Conservation (phyloP, 2,329 filamentous ascomycete genomes). For the Fusarium haematococcum region DNA sequence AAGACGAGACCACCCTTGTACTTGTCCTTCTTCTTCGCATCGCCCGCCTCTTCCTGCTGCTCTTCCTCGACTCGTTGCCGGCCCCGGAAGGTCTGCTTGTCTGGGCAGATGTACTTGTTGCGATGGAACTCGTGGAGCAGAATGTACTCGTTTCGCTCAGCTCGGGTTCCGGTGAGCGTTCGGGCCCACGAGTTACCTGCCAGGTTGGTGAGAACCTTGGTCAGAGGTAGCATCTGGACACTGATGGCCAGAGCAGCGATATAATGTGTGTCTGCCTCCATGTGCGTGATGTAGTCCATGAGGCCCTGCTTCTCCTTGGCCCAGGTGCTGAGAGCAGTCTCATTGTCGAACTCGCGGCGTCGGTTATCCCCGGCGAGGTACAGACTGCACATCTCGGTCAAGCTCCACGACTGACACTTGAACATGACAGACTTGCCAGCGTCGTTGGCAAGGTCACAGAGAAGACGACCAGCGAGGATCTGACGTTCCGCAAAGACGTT, state of each 20-base stretch:
- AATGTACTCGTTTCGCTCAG: slow-evolving; percentile 99
- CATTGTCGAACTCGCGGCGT: slow-evolving; percentile 89
- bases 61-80: slow-evolving; percentile 81
- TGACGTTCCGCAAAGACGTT: slow-evolving; percentile 95
- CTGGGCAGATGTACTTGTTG: slow-evolving; percentile 98
- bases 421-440: slow-evolving; percentile 97
- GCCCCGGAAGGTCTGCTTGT: slow-evolving; percentile 87
- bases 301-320: slow-evolving; percentile 81
- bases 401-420: slow-evolving; percentile 97
- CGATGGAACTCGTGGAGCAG: slow-evolving; percentile 94
- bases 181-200: slow-evolving; percentile 98
- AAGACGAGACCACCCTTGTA: slow-evolving; percentile 99
- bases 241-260: slow-evolving; percentile 90
- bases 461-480: slow-evolving; percentile 85
- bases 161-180: slow-evolving; percentile 93
- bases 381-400: slow-evolving; percentile 96
- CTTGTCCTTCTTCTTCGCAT: slow-evolving; percentile 98
- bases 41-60: slow-evolving; percentile 73
- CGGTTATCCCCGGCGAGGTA: slow-evolving; percentile 80
- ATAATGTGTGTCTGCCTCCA: slow-evolving; percentile 95
- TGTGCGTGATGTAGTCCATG: slow-evolving; percentile 93
- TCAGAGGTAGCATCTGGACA: slow-evolving; percentile 91
- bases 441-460: slow-evolving; percentile 96
- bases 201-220: slow-evolving; percentile 94
- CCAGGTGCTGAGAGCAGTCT: slow-evolving; percentile 88